Conservation (phyloP, 805 yeast species). For the Spathaspora sp. region DNA sequence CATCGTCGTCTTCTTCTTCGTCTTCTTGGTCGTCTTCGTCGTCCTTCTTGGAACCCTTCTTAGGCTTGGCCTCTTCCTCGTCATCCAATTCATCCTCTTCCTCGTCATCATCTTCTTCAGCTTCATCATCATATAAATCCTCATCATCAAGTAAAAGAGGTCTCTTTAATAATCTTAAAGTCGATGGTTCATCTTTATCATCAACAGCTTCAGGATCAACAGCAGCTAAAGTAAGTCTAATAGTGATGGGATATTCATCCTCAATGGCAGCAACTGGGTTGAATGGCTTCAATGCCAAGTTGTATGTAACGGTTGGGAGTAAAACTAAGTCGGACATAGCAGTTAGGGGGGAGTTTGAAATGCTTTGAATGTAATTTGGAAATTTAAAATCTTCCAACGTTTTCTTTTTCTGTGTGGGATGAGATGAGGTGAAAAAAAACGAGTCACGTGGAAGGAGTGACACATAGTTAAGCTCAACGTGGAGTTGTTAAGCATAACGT, state of each 20-base stretch:
- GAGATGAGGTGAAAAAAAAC: background rate
- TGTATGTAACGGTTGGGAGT: conserved; percentile 83
- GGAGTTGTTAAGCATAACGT: background rate
- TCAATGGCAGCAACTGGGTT: conserved; percentile 84
- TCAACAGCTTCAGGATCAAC: conserved; percentile 87
- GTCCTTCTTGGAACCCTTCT: conserved; percentile 9
- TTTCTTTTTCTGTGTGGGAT: background rate
- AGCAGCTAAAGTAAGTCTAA: conserved; percentile 92
- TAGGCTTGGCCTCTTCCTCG: conserved; percentile 17
- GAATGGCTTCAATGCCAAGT: conserved; percentile 82
- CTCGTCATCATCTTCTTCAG: conserved; percentile 44
- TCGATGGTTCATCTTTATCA: conserved; percentile 77
- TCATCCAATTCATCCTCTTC: conserved; percentile 43
- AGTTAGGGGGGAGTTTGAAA: background rate
- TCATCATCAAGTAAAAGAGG: conserved; percentile 41
- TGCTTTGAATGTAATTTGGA: too few species aligned
- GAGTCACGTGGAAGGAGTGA: background rate
- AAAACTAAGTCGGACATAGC: conserved; percentile 70
- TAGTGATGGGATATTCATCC: conserved; percentile 82
- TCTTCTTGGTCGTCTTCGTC: conserved; percentile 46
- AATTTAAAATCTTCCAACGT: background rate
- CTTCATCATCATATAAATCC: conserved; percentile 26
- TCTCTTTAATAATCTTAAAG: conserved; percentile 83
- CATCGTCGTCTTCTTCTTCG: conserved; percentile 48
- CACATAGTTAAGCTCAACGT: background rate